Base-by-base conservation (phyloP, 257 asterid species). In the Eustoma russellianum region DNA sequence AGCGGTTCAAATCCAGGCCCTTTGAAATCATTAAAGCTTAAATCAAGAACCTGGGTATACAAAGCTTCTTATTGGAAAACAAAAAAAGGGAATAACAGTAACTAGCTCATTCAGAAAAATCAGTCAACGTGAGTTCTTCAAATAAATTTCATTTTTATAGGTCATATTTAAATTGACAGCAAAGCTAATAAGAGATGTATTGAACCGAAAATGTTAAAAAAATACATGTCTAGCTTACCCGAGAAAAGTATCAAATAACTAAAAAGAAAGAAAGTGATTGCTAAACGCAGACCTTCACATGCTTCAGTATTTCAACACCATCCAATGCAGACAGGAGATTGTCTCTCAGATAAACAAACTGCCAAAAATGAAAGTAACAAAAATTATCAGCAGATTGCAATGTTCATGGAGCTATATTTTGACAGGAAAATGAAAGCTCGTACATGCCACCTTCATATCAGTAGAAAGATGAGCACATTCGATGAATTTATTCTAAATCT, bases 1-100 rank as follows among this genome's bases (percentile, higher is more conserved):
- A 92, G 98, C 40, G 95, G 96, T 74, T 84, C 95, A 72, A 92
- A 92, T 55, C 98, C 97, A 66, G 95, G 98, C 52, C 97, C 98
- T 74, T 81, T 92, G 79, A 92, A 92, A 68, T 92, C 95, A 68
- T 92, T 92, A 71, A 92, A 92, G 72, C 98, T 92, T 79, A 92
- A 79, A 75, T 92, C 98, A 68, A 91, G 95, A 79, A 92, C 98
- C 98, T 92, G 72, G 59, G 68, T 19, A 66, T 38, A 38, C 8
- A 38, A 38, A 38, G 28, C 28, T 19, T 19, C 28, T 19, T 19
- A 19, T 19, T 19, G 28, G 28, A 19, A 19, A 19, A 19, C 28
- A 19, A 19, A 19, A 19, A 19, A 19, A 19, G 3, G 3, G 3
- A 19, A 19, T 19, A 19, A 19, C 28, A 19, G 28, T 19, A 19